Percentiles rank a stretch among this genome's conserved stretches.
Conservation (phyloP, 2,329 filamentous ascomycete genomes). For the Ceratocystis cubensis region DNA sequence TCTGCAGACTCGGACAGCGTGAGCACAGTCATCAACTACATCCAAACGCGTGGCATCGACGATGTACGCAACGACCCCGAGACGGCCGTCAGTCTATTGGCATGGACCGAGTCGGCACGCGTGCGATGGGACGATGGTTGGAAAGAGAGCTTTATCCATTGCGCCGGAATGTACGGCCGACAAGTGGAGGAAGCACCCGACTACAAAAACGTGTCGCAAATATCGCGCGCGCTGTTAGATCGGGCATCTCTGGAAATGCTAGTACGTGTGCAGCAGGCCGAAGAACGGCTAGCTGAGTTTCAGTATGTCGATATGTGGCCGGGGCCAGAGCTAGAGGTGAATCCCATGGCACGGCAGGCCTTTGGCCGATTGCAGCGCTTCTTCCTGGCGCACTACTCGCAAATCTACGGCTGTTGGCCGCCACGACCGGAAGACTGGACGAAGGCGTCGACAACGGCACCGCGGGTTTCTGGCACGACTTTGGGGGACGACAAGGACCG, state of each 20-base stretch:
- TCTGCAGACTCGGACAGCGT: conserved; percentile 44
- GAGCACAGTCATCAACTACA: conserved; percentile 48
- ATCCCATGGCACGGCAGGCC: conserved; percentile 28
- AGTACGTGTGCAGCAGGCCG: conserved; percentile 48
- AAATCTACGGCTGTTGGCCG: conserved; percentile 50
- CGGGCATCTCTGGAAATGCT: conserved; percentile 49
- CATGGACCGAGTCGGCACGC: conserved; percentile 51
- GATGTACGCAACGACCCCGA: conserved; percentile 50
- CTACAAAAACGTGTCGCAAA: conserved; percentile 46
- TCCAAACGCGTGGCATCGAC: conserved; percentile 47
- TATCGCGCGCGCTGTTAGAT: conserved; percentile 51
- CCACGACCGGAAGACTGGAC: conserved; percentile 28
- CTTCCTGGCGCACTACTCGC: conserved; percentile 44
- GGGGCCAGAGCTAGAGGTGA: conserved; percentile 25
- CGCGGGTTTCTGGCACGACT: not conserved
- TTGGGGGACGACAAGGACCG: not conserved
- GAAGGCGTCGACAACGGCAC: not conserved
- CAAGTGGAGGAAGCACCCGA: conserved; percentile 42
- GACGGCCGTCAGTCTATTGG: conserved; percentile 47
- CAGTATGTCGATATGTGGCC: conserved; percentile 51
- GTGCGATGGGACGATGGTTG: conserved; percentile 56
- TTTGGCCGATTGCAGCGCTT: conserved; percentile 49
- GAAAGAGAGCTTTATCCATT: conserved; percentile 54
- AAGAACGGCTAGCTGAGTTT: conserved; percentile 48
- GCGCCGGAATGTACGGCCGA: conserved; percentile 46